Base-by-base conservation (phyloP, 805 yeast genomes). In the Wickerhamiella australiensis region DNA sequence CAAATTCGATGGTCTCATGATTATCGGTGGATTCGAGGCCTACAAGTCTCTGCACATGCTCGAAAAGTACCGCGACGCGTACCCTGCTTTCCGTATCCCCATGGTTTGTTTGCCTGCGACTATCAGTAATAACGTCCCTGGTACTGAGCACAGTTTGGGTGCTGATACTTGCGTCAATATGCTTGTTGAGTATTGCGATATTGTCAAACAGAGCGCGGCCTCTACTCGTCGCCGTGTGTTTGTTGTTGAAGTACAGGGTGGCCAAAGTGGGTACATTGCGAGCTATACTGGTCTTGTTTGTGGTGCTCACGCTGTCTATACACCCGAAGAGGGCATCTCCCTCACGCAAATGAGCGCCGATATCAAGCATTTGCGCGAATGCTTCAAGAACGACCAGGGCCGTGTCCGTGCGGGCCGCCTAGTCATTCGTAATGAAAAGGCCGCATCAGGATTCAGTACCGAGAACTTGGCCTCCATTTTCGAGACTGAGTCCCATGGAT, bases 1-100 rank as follows among this genome's bases (percentile, higher is more conserved):
- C 66, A 70, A 76, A 50, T 79, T 92, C 62, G 92, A 92, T 62
- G 98, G 97, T 37, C 74, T 90, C 56, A 76, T 92, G 53, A 74
- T 92, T 51, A 80, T 92, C 53, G 99, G 99, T 57, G 98, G 98
- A 0, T 92, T 88, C 62, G 98, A 92, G 72, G 97, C 96, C n/a
- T 92, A 80, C 73, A 74, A 74, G 9, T 78, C 96, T 1, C 74
- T 92, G 57, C 78, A 84, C 59, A 84, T 87, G 70, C 75, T 92
- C 56, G 82, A 84, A 58, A 73, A 74, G 57, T 86, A 92, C 27
- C 78, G 96, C 65, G 57, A 64, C 13, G 69, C 77, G 52, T 92
- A 86, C 68, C 97, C 98, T 41, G 79, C 90, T 25, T 85, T 92
- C 70, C 79, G 90, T 66, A 87, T 92, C 56, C 98, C 98, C 54